A percentile compares a stretch with the other conserved stretches of the same genome.
phyloP scores from a whole-genome alignment of 2,329 filamentous ascomycete genomes.

The Canariomyces notabilis region DNA sequence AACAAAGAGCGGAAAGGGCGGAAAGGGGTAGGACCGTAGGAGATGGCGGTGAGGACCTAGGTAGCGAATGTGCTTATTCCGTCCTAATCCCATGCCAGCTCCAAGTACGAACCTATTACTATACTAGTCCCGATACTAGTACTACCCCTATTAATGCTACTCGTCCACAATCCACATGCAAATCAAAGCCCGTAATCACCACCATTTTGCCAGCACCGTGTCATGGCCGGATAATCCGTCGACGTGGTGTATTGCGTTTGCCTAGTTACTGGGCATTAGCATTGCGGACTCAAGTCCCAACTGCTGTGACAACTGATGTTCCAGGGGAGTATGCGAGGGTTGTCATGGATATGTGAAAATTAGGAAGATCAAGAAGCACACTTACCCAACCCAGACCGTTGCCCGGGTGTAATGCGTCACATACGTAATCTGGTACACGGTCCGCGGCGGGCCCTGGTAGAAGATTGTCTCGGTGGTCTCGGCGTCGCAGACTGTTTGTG shows the following conservation, averaged over 20 bases:
- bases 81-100: too few relatives aligned
- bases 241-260: constrained; percentile 21
- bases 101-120: too few relatives aligned
- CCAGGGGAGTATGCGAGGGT: too few relatives aligned
- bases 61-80: too few relatives aligned
- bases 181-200: constrained; percentile 20
- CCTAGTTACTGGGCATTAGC: constrained; percentile 12
- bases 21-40: too few relatives aligned
- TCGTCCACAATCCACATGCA: too few relatives aligned
- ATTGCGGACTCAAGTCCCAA: too few relatives aligned
- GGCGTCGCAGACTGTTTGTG: constrained; percentile 22
- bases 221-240: constrained; percentile 24
- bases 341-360: neutral
- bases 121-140: too few relatives aligned
- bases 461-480: constrained; percentile 21
- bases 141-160: too few relatives aligned
- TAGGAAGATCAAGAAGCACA: neutral
- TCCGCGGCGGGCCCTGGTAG: constrained; percentile 23
- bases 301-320: too few relatives aligned
- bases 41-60: too few relatives aligned
- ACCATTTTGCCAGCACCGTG: constrained; percentile 23
- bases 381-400: constrained; percentile 24
- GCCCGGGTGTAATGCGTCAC: constrained; percentile 24
- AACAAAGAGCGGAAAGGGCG: too few relatives aligned
- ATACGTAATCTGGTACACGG: constrained; percentile 22